Evolutionary conservation across 2,329 filamentous ascomycete genomes (phyloP).

Genomic region (Amauroascus niger): DNA sequence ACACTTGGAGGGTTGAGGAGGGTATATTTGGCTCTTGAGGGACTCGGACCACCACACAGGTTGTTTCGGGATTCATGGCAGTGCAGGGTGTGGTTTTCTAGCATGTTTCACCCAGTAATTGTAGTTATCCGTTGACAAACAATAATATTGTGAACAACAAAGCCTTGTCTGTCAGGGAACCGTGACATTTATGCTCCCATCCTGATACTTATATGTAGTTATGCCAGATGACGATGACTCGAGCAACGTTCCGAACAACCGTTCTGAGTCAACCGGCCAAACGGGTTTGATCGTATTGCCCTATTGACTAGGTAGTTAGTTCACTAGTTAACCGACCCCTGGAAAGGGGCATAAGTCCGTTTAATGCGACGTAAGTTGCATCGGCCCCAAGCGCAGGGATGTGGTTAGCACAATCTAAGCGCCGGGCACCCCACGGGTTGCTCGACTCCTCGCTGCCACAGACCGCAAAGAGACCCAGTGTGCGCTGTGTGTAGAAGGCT

Average conservation of each 20-base stretch:
- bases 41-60: conserved; percentile 11
- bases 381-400: not conserved
- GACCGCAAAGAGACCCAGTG: not conserved
- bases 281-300: too few species aligned
- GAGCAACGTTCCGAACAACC: too few species aligned
- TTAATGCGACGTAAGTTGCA: not conserved
- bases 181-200: too few species aligned
- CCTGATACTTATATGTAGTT: too few species aligned
- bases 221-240: too few species aligned
- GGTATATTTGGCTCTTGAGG: conserved; percentile 6
- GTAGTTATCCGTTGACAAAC: too few species aligned
- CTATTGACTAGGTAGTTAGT: too few species aligned
- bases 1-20: conserved; percentile 1
- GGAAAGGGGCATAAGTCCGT: not conserved
- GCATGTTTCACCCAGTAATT: too few species aligned
- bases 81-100: not conserved
- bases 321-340: not conserved
- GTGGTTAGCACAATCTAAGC: conserved; percentile 4
- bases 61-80: not conserved
- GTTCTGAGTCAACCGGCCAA: too few species aligned
- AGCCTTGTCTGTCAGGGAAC: not conserved
- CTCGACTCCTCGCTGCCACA: not conserved
- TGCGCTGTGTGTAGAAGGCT: not conserved
- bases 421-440: not conserved
- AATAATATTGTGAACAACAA: too few species aligned